Conservation (phyloP, 176 grass and related monocot genomes). For the Triticum urartu region DNA sequence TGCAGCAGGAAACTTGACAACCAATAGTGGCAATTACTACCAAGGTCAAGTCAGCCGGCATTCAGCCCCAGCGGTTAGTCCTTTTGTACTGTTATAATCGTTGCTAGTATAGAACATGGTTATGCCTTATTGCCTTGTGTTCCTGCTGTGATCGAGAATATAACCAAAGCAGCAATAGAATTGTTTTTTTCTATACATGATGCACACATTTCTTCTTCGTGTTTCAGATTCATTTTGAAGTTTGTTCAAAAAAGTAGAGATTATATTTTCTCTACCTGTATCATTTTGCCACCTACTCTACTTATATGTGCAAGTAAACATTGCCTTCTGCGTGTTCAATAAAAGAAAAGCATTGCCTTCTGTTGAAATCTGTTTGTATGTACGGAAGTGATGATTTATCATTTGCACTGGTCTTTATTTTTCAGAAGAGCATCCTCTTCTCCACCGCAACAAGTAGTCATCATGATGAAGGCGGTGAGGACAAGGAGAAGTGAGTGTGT, state of each 20-base stretch:
- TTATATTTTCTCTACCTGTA: neutral
- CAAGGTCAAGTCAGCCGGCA: neutral
- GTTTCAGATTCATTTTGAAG: neutral
- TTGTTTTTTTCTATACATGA: neutral
- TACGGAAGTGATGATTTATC: neutral
- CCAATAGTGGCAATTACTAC: constrained; percentile 7
- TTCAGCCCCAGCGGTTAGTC: constrained; percentile 26
- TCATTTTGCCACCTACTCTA: neutral
- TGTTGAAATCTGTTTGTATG: neutral
- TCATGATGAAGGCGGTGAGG: constrained; percentile 12
- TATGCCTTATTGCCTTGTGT: neutral
- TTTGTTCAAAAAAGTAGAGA: neutral
- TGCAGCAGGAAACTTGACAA: constrained; percentile 23
- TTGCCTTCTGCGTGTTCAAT: no score
- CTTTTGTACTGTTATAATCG: neutral
- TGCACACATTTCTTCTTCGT: neutral
- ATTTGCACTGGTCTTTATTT: neutral
- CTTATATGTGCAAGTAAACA: neutral
- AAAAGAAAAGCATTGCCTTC: neutral
- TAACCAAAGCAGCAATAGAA: neutral
- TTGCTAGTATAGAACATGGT: neutral
- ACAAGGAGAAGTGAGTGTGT: constrained; percentile 50
- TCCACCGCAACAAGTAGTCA: constrained; percentile 33
- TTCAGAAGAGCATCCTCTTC: constrained; percentile 48
- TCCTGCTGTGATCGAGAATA: neutral